Percentiles rank a stretch among this genome's conserved stretches.
These are phyloP conservation scores for Combretum micranthum DNA, from an alignment of 345 rosid genomes.

Conservation along the genomic window DNA sequence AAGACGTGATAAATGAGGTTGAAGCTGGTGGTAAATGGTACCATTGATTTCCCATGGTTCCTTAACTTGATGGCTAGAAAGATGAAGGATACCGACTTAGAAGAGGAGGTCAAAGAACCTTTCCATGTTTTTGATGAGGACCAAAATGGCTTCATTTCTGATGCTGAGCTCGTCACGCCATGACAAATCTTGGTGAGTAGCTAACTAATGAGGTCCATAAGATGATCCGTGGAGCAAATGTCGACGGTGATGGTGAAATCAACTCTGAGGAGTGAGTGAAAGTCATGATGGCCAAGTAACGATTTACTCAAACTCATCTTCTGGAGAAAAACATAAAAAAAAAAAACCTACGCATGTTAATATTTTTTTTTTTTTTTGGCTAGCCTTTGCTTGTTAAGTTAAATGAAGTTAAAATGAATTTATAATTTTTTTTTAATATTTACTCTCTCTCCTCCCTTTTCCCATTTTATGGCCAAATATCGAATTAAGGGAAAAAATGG, in stretches of 20 bases:
- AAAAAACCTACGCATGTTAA: too few species aligned
- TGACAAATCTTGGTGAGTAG: constrained; percentile 58
- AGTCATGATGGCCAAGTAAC: constrained; percentile 63
- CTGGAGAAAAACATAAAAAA: constrained; percentile 10
- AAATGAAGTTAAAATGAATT: too few species aligned
- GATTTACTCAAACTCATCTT: constrained; percentile 22
- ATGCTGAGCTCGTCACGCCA: constrained; percentile 56
- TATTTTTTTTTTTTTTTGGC: too few species aligned
- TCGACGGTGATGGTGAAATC: constrained; percentile 55
- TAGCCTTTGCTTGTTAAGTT: too few species aligned
- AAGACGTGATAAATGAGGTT: constrained; percentile 52
- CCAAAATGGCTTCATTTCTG: constrained; percentile 52
- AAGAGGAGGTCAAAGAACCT: constrained; percentile 54
- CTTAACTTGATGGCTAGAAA: constrained; percentile 50
- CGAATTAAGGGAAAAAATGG: too few species aligned
- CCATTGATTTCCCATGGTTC: constrained; percentile 47
- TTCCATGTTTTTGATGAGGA: constrained; percentile 52
- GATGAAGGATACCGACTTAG: constrained; percentile 56
- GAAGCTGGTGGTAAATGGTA: constrained; percentile 56
- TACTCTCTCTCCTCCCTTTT: too few species aligned
- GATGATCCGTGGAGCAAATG: constrained; percentile 56
- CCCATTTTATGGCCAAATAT: too few species aligned
- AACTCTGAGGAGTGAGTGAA: constrained; percentile 49
- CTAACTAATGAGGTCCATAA: constrained; percentile 50
- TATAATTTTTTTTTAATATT: too few species aligned